These are phyloP conservation scores for Fusarium nurragi DNA, from an alignment of 2,329 filamentous ascomycete genomes.

Conservation along the genomic window DNA sequence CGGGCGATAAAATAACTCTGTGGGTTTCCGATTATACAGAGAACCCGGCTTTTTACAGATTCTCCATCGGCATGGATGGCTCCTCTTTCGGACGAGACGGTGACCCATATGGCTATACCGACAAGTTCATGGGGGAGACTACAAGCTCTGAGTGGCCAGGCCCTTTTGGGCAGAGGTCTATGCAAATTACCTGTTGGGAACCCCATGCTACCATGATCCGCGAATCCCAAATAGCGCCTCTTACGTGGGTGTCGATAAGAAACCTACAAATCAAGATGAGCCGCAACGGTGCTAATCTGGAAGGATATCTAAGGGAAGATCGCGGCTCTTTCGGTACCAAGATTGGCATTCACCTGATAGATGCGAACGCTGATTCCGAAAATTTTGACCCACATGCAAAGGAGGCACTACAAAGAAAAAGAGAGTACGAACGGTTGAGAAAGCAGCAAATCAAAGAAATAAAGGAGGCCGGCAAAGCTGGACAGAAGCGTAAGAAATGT, in stretches of 20 bases:
- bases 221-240: slow-evolving; percentile 60
- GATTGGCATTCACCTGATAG: slow-evolving; percentile 66
- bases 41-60: slow-evolving; percentile 71
- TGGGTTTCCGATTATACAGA: slow-evolving; percentile 87
- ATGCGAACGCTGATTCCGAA: slow-evolving; percentile 52
- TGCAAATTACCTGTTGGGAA: slow-evolving; percentile 77
- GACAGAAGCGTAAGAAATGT: slow-evolving; percentile 52
- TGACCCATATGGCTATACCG: slow-evolving; percentile 65
- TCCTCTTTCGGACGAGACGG: slow-evolving; percentile 55
- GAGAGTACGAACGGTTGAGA: slow-evolving; percentile 67
- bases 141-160: slow-evolving; percentile 68
- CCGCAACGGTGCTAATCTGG: slow-evolving; percentile 64
- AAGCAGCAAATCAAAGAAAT: slow-evolving; percentile 53
- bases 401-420: slow-evolving; percentile 69
- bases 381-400: slow-evolving; percentile 60
- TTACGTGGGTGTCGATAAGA: slow-evolving; percentile 70
- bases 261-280: slow-evolving; percentile 78
- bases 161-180: slow-evolving; percentile 75
- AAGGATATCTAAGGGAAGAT: slow-evolving; percentile 77
- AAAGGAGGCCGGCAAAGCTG: slow-evolving; percentile 49
- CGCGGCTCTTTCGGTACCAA: slow-evolving; percentile 52
- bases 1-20: slow-evolving; percentile 63
- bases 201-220: slow-evolving; percentile 71
- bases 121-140: slow-evolving; percentile 38
- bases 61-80: slow-evolving; percentile 45